Evolutionary conservation across 1,139 yeast species (phyloP).

Genomic region (Geotrichum candidum): DNA sequence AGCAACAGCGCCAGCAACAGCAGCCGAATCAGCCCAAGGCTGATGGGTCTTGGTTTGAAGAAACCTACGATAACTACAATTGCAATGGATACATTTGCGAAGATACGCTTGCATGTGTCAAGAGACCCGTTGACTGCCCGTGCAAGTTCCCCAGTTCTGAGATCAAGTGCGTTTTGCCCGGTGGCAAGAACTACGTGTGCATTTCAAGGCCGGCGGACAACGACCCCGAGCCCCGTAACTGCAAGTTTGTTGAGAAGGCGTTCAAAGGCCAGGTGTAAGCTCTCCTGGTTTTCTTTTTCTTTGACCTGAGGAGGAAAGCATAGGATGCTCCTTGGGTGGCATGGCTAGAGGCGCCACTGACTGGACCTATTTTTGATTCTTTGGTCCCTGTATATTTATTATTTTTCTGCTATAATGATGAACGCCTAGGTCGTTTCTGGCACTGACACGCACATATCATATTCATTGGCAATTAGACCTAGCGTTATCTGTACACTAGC

Average conservation of each 20-base stretch:
- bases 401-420: too few species aligned
- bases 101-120: slow-evolving; percentile 75
- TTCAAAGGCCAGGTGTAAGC: slow-evolving; percentile 39
- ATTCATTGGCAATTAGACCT: too few species aligned
- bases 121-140: slow-evolving; percentile 66
- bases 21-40: slow-evolving; percentile 21
- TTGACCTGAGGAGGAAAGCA: too few species aligned
- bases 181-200: slow-evolving; percentile 59
- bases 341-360: too few species aligned
- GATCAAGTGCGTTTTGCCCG: slow-evolving; percentile 70
- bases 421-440: too few species aligned
- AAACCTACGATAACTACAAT: slow-evolving; percentile 31
- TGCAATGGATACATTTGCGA: slow-evolving; percentile 76
- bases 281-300: too few species aligned
- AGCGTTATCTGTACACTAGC: too few species aligned
- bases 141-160: slow-evolving; percentile 87
- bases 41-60: slow-evolving; percentile 30
- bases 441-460: too few species aligned
- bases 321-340: too few species aligned
- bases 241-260: slow-evolving; percentile 38
- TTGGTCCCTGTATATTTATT: too few species aligned
- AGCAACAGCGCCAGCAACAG: slow-evolving; percentile 28
- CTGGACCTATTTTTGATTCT: too few species aligned
- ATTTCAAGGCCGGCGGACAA: slow-evolving; percentile 64
- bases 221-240: slow-evolving; percentile 33